phyloP scores from a whole-genome alignment of 768 basidiomycete genomes.

The Mrakia blollopis region DNA sequence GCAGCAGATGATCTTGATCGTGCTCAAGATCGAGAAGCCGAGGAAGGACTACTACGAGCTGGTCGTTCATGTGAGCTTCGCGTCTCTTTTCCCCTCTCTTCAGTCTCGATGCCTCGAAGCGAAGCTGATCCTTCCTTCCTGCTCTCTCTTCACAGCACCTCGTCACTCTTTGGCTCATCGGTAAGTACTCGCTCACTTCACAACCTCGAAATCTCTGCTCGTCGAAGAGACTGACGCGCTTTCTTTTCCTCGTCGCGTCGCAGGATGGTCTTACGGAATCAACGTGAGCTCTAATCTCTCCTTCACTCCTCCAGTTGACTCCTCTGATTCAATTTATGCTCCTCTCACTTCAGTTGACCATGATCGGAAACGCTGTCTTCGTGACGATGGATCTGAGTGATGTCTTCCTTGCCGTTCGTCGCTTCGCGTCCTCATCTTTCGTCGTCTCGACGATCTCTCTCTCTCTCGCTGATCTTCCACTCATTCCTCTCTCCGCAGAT shows the following conservation, averaged over 20 bases:
- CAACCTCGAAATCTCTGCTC: not conserved
- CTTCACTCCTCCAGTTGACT: not conserved
- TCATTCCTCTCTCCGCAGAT: conserved; percentile 48
- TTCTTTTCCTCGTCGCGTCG: not conserved
- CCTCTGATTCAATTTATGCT: not conserved
- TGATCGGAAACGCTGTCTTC: conserved; percentile 85
- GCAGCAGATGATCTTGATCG: conserved; percentile 81
- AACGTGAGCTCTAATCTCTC: conserved; percentile 14
- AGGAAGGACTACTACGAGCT: conserved; percentile 85
- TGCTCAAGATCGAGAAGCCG: conserved; percentile 85
- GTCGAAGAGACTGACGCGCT: not conserved
- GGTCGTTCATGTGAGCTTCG: conserved; percentile 57
- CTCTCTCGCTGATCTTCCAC: not conserved
- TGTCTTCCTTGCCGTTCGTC: conserved; percentile 70
- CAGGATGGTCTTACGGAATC: conserved; percentile 33
- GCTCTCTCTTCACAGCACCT: conserved; percentile 53
- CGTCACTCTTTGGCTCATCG: conserved; percentile 90
- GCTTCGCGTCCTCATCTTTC: conserved; percentile 52
- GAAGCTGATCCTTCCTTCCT: not conserved
- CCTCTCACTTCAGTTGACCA: conserved; percentile 52
- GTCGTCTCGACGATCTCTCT: not conserved
- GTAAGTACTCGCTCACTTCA: conserved; percentile 42
- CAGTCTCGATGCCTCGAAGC: not conserved
- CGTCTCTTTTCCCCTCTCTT: not conserved
- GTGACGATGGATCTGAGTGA: conserved; percentile 98